Evolutionary conservation across 495 filamentous ascomycete genomes (phyloP).

Genomic region (Aspergillus mulundensis): DNA sequence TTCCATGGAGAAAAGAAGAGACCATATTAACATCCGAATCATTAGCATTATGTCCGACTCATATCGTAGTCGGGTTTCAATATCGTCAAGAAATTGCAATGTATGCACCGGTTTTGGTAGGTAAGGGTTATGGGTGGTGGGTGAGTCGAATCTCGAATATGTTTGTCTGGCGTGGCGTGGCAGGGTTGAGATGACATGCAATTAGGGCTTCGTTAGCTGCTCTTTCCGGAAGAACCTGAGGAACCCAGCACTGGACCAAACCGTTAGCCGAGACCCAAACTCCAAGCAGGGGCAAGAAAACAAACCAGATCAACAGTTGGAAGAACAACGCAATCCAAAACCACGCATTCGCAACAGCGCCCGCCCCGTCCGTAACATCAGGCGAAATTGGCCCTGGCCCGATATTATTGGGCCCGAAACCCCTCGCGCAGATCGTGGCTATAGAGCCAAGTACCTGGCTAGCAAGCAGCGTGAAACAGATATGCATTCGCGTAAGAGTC

Average conservation of each 20-base stretch:
- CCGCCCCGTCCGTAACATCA: slow-evolving; percentile 38
- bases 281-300: not conserved
- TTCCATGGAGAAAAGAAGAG: not conserved
- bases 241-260: slow-evolving; percentile 49
- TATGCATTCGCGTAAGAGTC: slow-evolving; percentile 47
- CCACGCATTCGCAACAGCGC: slow-evolving; percentile 51
- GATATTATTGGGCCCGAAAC: slow-evolving; percentile 45
- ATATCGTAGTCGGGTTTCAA: not conserved
- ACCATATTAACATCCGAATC: slow-evolving; percentile 9
- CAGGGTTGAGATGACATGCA: not conserved
- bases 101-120: not conserved
- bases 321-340: slow-evolving; percentile 64
- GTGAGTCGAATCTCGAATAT: not conserved
- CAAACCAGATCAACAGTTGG: slow-evolving; percentile 60
- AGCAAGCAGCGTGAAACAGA: slow-evolving; percentile 47
- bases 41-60: not conserved
- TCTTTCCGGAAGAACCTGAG: slow-evolving; percentile 69
- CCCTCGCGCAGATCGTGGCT: slow-evolving; percentile 45
- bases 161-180: not conserved
- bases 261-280: not conserved
- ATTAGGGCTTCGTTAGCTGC: slow-evolving; percentile 62
- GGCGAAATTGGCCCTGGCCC: slow-evolving; percentile 47
- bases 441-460: slow-evolving; percentile 50
- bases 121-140: not conserved
- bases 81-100: slow-evolving; percentile 2